phyloP scores from a whole-genome alignment of 768 basidiomycete species.

The Epithele typhae region DNA sequence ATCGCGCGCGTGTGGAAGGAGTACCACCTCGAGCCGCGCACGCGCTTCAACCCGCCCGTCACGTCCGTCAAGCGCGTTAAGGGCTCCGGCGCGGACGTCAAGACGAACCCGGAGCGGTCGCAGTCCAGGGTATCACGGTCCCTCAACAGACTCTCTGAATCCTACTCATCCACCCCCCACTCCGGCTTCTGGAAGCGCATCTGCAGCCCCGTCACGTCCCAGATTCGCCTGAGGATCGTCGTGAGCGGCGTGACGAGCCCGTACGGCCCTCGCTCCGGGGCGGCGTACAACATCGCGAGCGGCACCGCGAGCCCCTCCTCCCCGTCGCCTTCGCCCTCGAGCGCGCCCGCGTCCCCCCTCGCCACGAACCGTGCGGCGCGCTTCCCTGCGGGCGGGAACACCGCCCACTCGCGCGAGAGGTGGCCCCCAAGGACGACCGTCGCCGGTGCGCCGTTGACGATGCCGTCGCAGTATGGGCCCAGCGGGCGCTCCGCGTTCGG shows the following conservation, averaged over 20 bases:
- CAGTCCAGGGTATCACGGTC: too few species aligned
- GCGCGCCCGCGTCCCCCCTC: slow-evolving; percentile 13
- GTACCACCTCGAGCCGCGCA: too few species aligned
- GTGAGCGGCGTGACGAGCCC: slow-evolving; percentile 15
- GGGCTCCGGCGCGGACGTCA: too few species aligned
- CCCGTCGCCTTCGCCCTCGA: not conserved
- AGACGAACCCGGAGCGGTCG: too few species aligned
- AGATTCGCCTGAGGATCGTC: slow-evolving; percentile 12
- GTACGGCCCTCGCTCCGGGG: slow-evolving; percentile 16
- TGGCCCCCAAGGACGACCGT: slow-evolving; percentile 10
- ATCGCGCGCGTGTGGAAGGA: too few species aligned
- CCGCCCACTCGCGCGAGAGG: slow-evolving; percentile 14
- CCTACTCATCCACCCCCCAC: too few species aligned
- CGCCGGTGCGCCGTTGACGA: slow-evolving; percentile 16
- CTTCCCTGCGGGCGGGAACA: slow-evolving; percentile 8
- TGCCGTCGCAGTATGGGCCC: slow-evolving; percentile 12
- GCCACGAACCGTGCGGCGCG: slow-evolving; percentile 6
- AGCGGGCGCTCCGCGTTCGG: slow-evolving; percentile 16
- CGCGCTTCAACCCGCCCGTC: too few species aligned
- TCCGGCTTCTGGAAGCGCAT: slow-evolving; percentile 10
- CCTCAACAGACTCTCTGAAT: too few species aligned
- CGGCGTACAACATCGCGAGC: slow-evolving; percentile 11
- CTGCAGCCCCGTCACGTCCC: slow-evolving; percentile 15
- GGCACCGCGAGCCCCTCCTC: slow-evolving; percentile 1
- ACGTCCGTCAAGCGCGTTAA: too few species aligned